phyloP scores from a whole-genome alignment of 352 stramenopile genomes.

The Globisporangium spiculum region DNA sequence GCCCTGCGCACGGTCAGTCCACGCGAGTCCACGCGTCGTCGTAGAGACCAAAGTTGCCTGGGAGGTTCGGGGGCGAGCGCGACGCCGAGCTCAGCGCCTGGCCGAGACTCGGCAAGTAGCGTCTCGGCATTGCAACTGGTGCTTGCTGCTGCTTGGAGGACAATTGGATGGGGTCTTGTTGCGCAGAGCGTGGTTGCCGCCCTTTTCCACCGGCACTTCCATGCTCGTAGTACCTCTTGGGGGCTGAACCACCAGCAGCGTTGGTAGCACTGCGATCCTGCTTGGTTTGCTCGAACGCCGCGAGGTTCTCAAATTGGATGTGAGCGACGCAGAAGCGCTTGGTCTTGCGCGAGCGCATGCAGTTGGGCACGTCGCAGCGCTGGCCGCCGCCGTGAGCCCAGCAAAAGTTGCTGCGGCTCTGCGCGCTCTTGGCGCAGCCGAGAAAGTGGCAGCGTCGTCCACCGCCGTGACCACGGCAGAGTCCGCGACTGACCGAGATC shows the following conservation, averaged over 20 bases:
- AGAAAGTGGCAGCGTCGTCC: conserved; percentile 61
- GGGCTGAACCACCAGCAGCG: background rate
- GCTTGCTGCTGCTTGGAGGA: conserved; percentile 5
- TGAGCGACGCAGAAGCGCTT: conserved; percentile 68
- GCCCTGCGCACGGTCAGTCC: background rate
- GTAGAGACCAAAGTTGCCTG: background rate
- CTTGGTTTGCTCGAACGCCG: background rate
- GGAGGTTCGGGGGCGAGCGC: conserved; percentile 42
- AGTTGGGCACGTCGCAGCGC: conserved; percentile 57
- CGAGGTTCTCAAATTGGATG: conserved; percentile 30
- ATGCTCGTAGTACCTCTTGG: background rate
- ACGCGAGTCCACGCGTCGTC: background rate
- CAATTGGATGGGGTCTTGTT: too few relatives aligned
- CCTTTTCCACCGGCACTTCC: background rate
- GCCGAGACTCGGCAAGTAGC: conserved; percentile 41
- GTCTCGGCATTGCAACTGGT: conserved; percentile 1
- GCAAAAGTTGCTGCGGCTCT: conserved; percentile 68
- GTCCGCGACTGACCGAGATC: conserved; percentile 60
- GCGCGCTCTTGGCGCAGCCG: conserved; percentile 61
- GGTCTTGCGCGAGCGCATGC: conserved; percentile 65
- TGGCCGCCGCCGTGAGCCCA: conserved; percentile 67
- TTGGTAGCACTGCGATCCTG: background rate
- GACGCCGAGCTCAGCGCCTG: conserved; percentile 46
- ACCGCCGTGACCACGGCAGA: conserved; percentile 65
- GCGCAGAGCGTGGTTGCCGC: too few relatives aligned